Percentiles rank a stretch among this genome's conserved stretches.
Conservation (phyloP, 2,329 filamentous ascomycete species). For the Stagonosporopsis rhizophila region DNA sequence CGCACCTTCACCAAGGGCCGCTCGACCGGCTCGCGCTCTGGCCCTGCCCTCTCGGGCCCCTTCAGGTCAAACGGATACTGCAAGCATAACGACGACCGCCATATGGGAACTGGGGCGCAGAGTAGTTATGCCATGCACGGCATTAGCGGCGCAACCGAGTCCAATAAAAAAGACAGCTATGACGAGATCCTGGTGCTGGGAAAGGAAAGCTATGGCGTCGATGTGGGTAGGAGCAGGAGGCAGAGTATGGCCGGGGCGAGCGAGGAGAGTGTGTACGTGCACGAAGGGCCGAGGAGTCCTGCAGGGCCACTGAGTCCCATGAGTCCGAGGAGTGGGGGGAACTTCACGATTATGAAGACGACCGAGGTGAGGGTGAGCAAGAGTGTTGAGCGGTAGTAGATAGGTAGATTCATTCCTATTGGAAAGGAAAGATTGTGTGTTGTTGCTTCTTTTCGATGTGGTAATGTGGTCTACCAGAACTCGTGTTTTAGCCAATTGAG, state of each 20-base stretch:
- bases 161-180: constrained; percentile 17
- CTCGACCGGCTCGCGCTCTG: constrained; percentile 15
- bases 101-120: not conserved
- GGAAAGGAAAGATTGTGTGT: not conserved
- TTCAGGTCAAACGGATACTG: constrained; percentile 30
- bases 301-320: not conserved
- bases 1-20: constrained; percentile 30
- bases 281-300: not conserved
- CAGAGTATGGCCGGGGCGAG: constrained; percentile 14
- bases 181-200: constrained; percentile 21
- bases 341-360: not conserved
- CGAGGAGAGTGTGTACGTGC: constrained; percentile 23
- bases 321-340: not conserved
- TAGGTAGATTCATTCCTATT: not conserved
- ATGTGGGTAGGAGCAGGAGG: constrained; percentile 12
- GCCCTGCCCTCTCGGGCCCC: too few relatives aligned
- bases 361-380: constrained; percentile 3
- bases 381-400: not conserved
- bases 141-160: constrained; percentile 15
- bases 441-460: constrained; percentile 2
- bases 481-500: too few relatives aligned
- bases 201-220: constrained; percentile 20
- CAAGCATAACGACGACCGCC: constrained; percentile 18
- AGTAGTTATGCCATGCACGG: constrained; percentile 22
- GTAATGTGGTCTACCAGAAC: constrained; percentile 18